A percentile compares a stretch with the other conserved stretches of the same genome.
Conservation (phyloP, 192 early-diverging fungal species). For the Nowakowskiella sp. region DNA sequence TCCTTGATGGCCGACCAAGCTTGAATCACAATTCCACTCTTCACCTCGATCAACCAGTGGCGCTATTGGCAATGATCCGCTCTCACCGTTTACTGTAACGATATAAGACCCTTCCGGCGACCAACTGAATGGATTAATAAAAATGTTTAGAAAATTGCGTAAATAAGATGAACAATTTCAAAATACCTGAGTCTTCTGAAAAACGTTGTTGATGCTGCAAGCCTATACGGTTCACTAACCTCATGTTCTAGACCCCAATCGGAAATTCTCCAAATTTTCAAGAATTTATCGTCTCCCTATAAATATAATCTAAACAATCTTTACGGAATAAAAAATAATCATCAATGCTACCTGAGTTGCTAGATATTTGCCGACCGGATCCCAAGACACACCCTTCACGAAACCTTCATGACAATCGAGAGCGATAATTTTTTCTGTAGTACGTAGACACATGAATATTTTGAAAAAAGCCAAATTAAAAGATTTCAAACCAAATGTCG, state of each 20-base stretch:
- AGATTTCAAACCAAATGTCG: slow-evolving; percentile 57
- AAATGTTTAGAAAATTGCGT: not conserved
- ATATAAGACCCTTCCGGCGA: slow-evolving; percentile 93
- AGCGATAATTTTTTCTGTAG: slow-evolving; percentile 41
- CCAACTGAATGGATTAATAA: slow-evolving; percentile 56
- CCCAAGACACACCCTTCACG: slow-evolving; percentile 95
- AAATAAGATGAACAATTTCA: not conserved
- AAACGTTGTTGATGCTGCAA: slow-evolving; percentile 79
- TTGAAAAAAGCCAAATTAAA: slow-evolving; percentile 12
- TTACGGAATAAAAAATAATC: not conserved
- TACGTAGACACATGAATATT: slow-evolving; percentile 15
- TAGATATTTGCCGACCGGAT: slow-evolving; percentile 88
- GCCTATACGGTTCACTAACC: slow-evolving; percentile 62
- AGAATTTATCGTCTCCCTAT: slow-evolving; percentile 81
- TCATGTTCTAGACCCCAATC: slow-evolving; percentile 79
- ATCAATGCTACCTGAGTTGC: slow-evolving; percentile 64
- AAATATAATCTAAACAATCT: not conserved
- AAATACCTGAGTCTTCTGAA: slow-evolving; percentile 74
- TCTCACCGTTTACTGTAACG: slow-evolving; percentile 84
- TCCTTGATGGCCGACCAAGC: slow-evolving; percentile 79
- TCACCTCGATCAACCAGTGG: slow-evolving; percentile 69
- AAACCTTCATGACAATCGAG: slow-evolving; percentile 71
- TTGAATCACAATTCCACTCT: slow-evolving; percentile 68
- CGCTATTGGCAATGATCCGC: slow-evolving; percentile 65
- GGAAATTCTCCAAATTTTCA: slow-evolving; percentile 76